Evolutionary conservation across 768 basidiomycete species (phyloP).

Genomic region (Lactarius evosmus): DNA sequence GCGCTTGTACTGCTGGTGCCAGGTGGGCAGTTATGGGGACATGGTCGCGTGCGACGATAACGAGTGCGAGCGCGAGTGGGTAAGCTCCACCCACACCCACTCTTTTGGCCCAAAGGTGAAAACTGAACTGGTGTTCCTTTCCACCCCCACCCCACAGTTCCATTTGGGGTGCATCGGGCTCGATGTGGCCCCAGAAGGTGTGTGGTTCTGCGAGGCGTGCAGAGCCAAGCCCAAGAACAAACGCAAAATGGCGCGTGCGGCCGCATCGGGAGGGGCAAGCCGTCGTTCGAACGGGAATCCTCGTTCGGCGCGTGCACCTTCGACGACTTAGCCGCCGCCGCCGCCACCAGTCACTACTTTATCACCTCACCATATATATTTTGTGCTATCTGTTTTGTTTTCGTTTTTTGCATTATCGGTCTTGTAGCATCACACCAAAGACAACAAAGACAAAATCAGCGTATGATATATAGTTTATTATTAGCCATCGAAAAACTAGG

Average conservation of each 20-base stretch:
- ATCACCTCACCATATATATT: neutral
- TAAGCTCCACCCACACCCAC: conserved; percentile 45
- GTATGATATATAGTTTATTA: conserved; percentile 5
- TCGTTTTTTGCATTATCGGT: neutral
- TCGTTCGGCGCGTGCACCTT: conserved; percentile 25
- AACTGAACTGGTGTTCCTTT: neutral
- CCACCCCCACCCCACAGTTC: conserved; percentile 59
- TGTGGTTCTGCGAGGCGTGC: conserved; percentile 76
- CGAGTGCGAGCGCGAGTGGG: conserved; percentile 86
- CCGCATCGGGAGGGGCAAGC: conserved; percentile 45
- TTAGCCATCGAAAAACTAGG: neutral
- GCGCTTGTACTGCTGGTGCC: conserved; percentile 81
- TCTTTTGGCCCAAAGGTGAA: conserved; percentile 7
- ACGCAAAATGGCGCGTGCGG: conserved; percentile 41
- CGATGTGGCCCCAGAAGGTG: conserved; percentile 59
- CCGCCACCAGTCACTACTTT: neutral
- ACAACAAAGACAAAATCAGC: neutral
- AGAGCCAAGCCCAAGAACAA: conserved; percentile 52
- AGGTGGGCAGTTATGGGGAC: conserved; percentile 81
- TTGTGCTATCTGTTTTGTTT: neutral
- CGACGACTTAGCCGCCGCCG: conserved; percentile 21
- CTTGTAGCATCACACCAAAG: neutral
- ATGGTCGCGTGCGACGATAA: conserved; percentile 93
- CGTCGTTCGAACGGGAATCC: conserved; percentile 24
- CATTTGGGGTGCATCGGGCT: conserved; percentile 75